Evolutionary conservation across 305 asterid species (phyloP).

Genomic region (Solanum chacoense): DNA sequence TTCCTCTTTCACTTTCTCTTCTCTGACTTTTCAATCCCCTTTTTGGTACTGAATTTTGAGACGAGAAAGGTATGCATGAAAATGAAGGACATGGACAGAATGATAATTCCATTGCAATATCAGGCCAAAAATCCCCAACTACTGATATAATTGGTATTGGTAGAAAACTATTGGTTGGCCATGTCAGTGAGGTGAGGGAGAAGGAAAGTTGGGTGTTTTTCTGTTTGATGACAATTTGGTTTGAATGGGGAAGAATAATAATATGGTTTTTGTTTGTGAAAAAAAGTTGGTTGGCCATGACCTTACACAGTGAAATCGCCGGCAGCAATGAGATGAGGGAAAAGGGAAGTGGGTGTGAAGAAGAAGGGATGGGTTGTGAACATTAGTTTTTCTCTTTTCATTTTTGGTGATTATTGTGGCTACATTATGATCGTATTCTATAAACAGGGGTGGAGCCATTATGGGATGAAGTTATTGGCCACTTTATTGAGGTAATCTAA

Average conservation of each 20-base stretch:
- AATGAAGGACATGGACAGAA: background rate
- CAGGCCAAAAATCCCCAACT: background rate
- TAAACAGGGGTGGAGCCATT: conserved; percentile 81
- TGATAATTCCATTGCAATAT: background rate
- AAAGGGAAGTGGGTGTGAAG: background rate
- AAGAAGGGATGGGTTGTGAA: background rate
- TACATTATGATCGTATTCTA: conserved; percentile 1
- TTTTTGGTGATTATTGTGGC: background rate
- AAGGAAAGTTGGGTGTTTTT: background rate
- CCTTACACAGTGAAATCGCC: background rate
- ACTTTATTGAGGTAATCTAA: conserved; percentile 71
- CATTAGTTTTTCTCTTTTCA: background rate
- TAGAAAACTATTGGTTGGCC: background rate
- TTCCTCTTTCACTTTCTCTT: background rate
- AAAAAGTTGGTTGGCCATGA: background rate
- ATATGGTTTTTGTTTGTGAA: background rate
- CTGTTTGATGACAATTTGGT: background rate
- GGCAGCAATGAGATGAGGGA: background rate
- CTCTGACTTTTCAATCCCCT: background rate
- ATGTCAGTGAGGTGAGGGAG: background rate
- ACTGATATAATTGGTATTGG: background rate
- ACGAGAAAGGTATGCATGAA: background rate
- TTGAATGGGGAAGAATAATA: background rate
- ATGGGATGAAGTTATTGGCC: conserved; percentile 83
- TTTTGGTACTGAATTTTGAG: background rate